These are phyloP conservation scores for Penicillium bialowiezense DNA, from an alignment of 495 filamentous ascomycete species.

Conservation along the genomic window DNA sequence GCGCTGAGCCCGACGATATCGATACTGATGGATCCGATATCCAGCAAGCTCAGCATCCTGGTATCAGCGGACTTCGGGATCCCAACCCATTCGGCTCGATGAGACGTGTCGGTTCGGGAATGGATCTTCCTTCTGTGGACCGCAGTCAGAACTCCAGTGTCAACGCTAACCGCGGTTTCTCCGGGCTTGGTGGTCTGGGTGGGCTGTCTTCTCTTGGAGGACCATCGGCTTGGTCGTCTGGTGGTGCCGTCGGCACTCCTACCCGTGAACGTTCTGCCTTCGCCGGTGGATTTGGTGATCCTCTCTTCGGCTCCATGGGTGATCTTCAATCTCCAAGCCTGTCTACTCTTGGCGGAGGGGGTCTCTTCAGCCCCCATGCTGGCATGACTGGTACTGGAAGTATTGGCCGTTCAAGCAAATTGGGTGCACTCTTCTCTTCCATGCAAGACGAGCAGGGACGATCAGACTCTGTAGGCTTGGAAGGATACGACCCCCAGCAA, in stretches of 20 bases:
- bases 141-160: conserved; percentile 87
- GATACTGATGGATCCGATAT: conserved; percentile 59
- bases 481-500: conserved; percentile 32
- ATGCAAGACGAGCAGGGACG: conserved; percentile 70
- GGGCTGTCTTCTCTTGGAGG: conserved; percentile 58
- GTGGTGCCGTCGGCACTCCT: conserved; percentile 65
- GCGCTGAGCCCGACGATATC: conserved; percentile 57
- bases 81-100: conserved; percentile 48
- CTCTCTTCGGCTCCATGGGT: conserved; percentile 66
- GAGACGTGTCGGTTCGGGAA: conserved; percentile 48
- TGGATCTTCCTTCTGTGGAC: conserved; percentile 68
- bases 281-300: conserved; percentile 66
- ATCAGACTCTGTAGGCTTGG: conserved; percentile 50
- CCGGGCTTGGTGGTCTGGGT: conserved; percentile 59
- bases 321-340: conserved; percentile 76
- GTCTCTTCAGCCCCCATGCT: conserved; percentile 49
- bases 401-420: conserved; percentile 72
- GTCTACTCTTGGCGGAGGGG: conserved; percentile 55
- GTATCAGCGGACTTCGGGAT: conserved; percentile 53
- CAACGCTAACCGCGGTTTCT: conserved; percentile 66
- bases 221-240: conserved; percentile 60
- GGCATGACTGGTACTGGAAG: conserved; percentile 49
- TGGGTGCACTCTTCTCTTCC: conserved; percentile 84
- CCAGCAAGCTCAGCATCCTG: conserved; percentile 54
- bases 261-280: conserved; percentile 68